phyloP scores from a whole-genome alignment of 2,329 filamentous ascomycete genomes.

The Ilyonectria robusta region DNA sequence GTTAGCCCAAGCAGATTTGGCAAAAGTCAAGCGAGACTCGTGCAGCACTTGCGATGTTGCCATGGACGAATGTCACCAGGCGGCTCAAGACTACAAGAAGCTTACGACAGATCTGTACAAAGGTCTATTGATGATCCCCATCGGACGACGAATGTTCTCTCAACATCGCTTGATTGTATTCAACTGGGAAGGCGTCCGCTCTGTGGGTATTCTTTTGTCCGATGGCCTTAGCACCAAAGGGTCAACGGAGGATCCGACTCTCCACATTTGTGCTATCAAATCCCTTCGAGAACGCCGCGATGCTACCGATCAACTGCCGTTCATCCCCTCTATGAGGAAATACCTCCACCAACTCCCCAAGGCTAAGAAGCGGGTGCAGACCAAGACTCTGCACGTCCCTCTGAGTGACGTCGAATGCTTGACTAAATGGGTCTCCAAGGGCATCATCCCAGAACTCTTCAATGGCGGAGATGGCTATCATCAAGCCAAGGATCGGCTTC shows the following conservation, averaged over 20 bases:
- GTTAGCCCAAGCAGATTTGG: slow-evolving; percentile 90
- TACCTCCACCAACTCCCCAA: slow-evolving; percentile 78
- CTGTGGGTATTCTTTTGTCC: slow-evolving; percentile 82
- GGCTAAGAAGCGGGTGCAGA: slow-evolving; percentile 75
- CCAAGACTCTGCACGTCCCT: slow-evolving; percentile 78
- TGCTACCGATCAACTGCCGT: slow-evolving; percentile 89
- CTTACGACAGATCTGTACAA: slow-evolving; percentile 87
- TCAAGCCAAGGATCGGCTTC: slow-evolving; percentile 77
- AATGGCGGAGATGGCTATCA: slow-evolving; percentile 63
- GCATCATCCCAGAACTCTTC: slow-evolving; percentile 73
- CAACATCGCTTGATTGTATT: slow-evolving; percentile 86
- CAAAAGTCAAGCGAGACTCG: slow-evolving; percentile 87
- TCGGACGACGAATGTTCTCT: slow-evolving; percentile 85
- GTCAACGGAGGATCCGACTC: slow-evolving; percentile 70
- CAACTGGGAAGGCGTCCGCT: slow-evolving; percentile 86
- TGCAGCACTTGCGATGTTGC: slow-evolving; percentile 87
- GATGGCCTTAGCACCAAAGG: slow-evolving; percentile 79
- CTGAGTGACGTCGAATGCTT: slow-evolving; percentile 88
- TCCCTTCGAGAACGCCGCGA: slow-evolving; percentile 78
- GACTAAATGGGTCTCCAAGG: slow-evolving; percentile 75
- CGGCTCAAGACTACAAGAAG: slow-evolving; percentile 83
- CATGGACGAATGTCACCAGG: slow-evolving; percentile 85
- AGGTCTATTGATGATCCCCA: slow-evolving; percentile 81
- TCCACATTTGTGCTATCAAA: slow-evolving; percentile 86
- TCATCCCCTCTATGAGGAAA: slow-evolving; percentile 78